Conservation (phyloP, 371 early-diverging fungal genomes). For the Lichtheimia corymbifera region DNA sequence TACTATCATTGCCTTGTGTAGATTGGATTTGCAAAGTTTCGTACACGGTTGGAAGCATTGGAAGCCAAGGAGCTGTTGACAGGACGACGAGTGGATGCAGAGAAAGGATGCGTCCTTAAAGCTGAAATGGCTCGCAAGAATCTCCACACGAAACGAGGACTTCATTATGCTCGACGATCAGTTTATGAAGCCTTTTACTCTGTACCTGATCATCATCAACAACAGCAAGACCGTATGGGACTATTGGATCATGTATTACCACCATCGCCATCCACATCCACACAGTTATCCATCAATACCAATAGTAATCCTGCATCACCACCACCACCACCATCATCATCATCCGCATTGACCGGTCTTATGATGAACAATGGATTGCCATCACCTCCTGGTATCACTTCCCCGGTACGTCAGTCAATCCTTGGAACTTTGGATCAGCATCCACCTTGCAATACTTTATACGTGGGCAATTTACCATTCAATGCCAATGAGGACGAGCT, state of each 20-base stretch:
- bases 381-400: constrained; percentile 11
- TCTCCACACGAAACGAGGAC: constrained; percentile 37
- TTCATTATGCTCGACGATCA: constrained; percentile 12
- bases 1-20: constrained; percentile 11
- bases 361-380: constrained; percentile 1
- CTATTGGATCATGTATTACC: constrained; percentile 30
- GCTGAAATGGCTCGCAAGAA: constrained; percentile 52
- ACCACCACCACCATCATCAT: background rate
- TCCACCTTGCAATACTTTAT: constrained; percentile 97
- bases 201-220: constrained; percentile 44
- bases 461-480: constrained; percentile 91
- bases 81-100: constrained; percentile 86
- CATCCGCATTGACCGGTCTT: background rate
- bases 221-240: constrained; percentile 39
- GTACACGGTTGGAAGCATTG: constrained; percentile 77
- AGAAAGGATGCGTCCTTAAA: constrained; percentile 39
- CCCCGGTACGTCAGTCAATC: constrained; percentile 14
- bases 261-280: constrained; percentile 5
- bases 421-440: constrained; percentile 67
- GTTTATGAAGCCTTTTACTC: constrained; percentile 60
- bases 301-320: background rate
- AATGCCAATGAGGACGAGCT: constrained; percentile 87
- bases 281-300: background rate
- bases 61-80: constrained; percentile 82
- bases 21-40: constrained; percentile 95